Evolutionary conservation across 2,329 filamentous ascomycete species (phyloP).

Genomic region (Hypomyces perniciosus): DNA sequence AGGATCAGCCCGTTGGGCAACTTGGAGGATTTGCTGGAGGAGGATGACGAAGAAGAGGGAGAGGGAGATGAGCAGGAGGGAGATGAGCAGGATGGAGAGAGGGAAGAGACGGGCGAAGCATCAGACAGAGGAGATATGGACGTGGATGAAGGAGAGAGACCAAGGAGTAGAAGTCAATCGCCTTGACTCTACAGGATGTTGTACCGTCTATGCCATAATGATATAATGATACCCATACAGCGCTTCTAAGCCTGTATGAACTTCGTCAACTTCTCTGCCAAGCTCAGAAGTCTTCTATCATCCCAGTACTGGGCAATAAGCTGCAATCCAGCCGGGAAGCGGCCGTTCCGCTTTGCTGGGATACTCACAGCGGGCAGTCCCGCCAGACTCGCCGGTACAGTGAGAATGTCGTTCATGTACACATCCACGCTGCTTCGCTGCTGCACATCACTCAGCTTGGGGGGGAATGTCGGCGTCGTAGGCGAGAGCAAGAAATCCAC

Average conservation of each 20-base stretch:
- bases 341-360: slow-evolving; percentile 42
- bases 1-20: slow-evolving; percentile 78
- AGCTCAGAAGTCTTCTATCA: slow-evolving; percentile 56
- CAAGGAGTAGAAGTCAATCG: slow-evolving; percentile 22
- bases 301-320: slow-evolving; percentile 78
- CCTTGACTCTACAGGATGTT: slow-evolving; percentile 16
- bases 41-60: slow-evolving; percentile 43
- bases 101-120: slow-evolving; percentile 37
- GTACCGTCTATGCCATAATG: no score
- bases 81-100: slow-evolving; percentile 18
- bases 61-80: slow-evolving; percentile 24
- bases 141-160: slow-evolving; percentile 28
- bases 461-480: slow-evolving; percentile 73
- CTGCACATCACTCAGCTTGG: slow-evolving; percentile 53
- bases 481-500: slow-evolving; percentile 87
- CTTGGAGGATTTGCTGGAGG: slow-evolving; percentile 63
- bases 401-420: slow-evolving; percentile 94
- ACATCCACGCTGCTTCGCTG: slow-evolving; percentile 57
- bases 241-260: slow-evolving; percentile 18
- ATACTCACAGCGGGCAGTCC: slow-evolving; percentile 85
- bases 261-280: slow-evolving; percentile 44
- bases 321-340: slow-evolving; percentile 54
- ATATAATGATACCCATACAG: no score
- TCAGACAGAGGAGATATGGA: slow-evolving; percentile 35
- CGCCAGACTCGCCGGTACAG: slow-evolving; percentile 87